Percentiles rank a stretch among this genome's conserved stretches.
These are phyloP conservation scores for Agaricus subrufescens DNA, from an alignment of 768 basidiomycete species.

Conservation along the genomic window DNA sequence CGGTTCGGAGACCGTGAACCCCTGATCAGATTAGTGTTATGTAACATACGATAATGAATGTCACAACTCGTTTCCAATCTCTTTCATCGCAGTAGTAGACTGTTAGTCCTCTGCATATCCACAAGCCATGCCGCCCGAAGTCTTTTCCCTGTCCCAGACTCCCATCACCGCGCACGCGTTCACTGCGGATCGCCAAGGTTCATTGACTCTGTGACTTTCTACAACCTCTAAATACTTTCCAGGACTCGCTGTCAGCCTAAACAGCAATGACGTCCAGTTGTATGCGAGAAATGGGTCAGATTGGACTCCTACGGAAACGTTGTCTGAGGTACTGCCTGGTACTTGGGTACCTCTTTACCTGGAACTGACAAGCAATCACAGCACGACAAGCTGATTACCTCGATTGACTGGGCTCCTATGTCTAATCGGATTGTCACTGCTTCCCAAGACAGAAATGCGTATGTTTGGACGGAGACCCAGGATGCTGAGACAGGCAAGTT, in stretches of 20 bases:
- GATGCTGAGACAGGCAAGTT: conserved; percentile 68
- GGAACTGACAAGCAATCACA: conserved; percentile 24
- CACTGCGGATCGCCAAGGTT: conserved; percentile 82
- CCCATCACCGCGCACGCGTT: conserved; percentile 91
- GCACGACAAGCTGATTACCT: conserved; percentile 98
- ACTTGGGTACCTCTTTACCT: neutral
- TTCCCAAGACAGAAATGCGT: conserved; percentile 98
- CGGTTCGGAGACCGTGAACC: neutral
- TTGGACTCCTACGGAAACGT: conserved; percentile 70
- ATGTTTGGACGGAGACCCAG: conserved; percentile 88
- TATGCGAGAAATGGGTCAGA: conserved; percentile 60
- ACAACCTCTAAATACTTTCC: conserved; percentile 5
- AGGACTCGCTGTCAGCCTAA: conserved; percentile 92
- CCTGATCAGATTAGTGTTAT: neutral
- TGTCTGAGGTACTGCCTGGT: conserved; percentile 70
- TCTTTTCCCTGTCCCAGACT: conserved; percentile 71
- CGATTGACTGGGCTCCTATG: conserved; percentile 97
- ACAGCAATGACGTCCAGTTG: conserved; percentile 85
- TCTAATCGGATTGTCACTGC: conserved; percentile 98
- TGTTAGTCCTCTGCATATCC: conserved; percentile 70
- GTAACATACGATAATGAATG: neutral
- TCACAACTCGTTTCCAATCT: neutral
- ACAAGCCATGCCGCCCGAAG: conserved; percentile 57
- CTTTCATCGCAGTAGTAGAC: conserved; percentile 65
- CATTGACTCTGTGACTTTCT: conserved; percentile 25